Evolutionary conservation across 345 rosid genomes (phyloP), one percentile per base, ranked within the genome.

Genomic region (Populus davidiana): DNA sequence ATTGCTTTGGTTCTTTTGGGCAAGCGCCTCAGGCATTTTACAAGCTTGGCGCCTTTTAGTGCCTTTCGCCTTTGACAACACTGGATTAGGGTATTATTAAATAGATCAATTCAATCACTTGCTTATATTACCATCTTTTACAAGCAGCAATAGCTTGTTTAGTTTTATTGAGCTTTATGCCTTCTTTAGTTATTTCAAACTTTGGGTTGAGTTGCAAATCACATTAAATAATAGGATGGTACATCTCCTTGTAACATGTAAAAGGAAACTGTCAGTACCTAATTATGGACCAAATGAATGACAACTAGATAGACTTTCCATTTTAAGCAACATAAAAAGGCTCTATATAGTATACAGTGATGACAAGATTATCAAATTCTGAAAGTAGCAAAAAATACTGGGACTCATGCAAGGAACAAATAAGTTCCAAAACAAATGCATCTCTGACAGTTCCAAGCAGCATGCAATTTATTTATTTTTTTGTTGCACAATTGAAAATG

Each of bases 401-500:
- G 63, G 29, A 59, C 2, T 8, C 14, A 9, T 59, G 63, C 63
- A 59, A 59, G 29, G 63, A 59, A 59, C 29, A 59, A n/a, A 25
- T n/a, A 59, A 23, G 29, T 59, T 59, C 63, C 29, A 23, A 59
- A n/a, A 59, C 29, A n/a, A n/a, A 59, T 10, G 14, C 63, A 59
- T 59, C 63, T 27, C 27, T 59, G 25, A n/a, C 27, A n/a, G 29
- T 10, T 59, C 27, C 27, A 59, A n/a, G 63, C 63, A n/a, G 29
- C 63, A 10, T 59, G 63, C 63, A 23, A 59, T 59, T 59, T n/a
- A 8, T 3, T 6, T 49, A 5, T 47, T 16, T 50, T 49, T 13
- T 35, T 7, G 35, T 9, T 36, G 41, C 39, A 7, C 27, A 38
- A 38, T 72, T 67, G 21, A 41, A 65, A 44, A 72, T 71, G 87